Conservation (phyloP, 2,329 filamentous ascomycete genomes). For the Fusarium xylarioides region DNA sequence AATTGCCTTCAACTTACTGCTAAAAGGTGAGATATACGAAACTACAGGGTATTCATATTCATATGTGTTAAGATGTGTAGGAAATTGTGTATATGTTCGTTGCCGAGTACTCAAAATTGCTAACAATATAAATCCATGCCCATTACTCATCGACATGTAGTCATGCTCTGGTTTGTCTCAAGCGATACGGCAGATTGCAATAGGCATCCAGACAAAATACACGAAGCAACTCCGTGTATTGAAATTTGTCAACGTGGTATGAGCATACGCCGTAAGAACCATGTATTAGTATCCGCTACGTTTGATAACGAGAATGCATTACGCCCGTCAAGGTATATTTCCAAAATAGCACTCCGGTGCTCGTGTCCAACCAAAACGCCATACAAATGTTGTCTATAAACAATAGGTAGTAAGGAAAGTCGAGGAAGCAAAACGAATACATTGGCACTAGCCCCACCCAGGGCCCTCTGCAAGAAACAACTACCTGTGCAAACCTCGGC, state of each 20-base stretch:
- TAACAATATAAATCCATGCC: neutral
- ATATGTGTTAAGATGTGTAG: neutral
- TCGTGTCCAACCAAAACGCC: constrained; percentile 26
- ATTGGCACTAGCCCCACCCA: neutral
- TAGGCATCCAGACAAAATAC: neutral
- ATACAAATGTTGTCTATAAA: constrained; percentile 6
- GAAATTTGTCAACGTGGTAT: neutral
- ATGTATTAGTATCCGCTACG: neutral
- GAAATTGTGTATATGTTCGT: neutral
- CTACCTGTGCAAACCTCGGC: neutral
- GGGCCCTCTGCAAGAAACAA: neutral
- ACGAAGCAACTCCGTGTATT: neutral
- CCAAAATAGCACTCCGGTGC: constrained; percentile 4
- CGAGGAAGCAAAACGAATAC: neutral
- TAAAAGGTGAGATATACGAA: neutral
- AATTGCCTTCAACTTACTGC: neutral
- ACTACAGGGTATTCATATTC: neutral
- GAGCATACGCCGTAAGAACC: neutral
- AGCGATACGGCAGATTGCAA: neutral
- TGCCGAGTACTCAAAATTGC: neutral
- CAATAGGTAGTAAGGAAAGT: neutral
- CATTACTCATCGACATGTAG: neutral
- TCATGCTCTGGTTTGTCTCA: neutral
- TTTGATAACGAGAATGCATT: constrained; percentile 1
- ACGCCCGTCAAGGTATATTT: constrained; percentile 28